Evolutionary conservation across 192 early-diverging fungal genomes (phyloP).

Genomic region (Rhizoclosmatium globosum): DNA sequence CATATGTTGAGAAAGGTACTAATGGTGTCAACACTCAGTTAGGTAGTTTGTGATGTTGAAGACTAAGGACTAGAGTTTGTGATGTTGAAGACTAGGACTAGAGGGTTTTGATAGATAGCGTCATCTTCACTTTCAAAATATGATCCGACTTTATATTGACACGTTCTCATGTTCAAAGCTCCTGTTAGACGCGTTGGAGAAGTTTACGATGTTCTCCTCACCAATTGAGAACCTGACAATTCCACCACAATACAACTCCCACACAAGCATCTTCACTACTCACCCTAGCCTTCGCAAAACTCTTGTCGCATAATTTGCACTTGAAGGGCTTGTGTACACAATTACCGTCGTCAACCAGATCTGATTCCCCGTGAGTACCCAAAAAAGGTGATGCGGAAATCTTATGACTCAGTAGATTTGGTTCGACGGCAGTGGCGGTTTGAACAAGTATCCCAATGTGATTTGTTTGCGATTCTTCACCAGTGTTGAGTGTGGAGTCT

Average conservation of each 20-base stretch:
- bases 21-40: neutral
- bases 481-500: neutral
- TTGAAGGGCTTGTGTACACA: neutral
- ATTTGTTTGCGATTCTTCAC: neutral
- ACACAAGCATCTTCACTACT: neutral
- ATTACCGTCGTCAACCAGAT: neutral
- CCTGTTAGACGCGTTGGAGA: no score
- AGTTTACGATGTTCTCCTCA: no score
- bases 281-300: slow-evolving; percentile 19
- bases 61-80: no score
- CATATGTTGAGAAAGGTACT: slow-evolving; percentile 14
- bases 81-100: no score
- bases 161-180: no score
- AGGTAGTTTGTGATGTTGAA: neutral
- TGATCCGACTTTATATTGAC: no score
- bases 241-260: neutral
- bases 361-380: neutral
- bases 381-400: neutral
- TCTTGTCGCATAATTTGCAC: slow-evolving; percentile 5
- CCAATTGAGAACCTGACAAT: neutral
- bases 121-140: no score
- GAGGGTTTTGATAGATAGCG: neutral
- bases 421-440: neutral
- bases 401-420: neutral
- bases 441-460: neutral